A percentile compares a stretch with the other conserved stretches of the same genome.
phyloP scores from a whole-genome alignment of 768 basidiomycete species.

The Amanita phalloides region DNA sequence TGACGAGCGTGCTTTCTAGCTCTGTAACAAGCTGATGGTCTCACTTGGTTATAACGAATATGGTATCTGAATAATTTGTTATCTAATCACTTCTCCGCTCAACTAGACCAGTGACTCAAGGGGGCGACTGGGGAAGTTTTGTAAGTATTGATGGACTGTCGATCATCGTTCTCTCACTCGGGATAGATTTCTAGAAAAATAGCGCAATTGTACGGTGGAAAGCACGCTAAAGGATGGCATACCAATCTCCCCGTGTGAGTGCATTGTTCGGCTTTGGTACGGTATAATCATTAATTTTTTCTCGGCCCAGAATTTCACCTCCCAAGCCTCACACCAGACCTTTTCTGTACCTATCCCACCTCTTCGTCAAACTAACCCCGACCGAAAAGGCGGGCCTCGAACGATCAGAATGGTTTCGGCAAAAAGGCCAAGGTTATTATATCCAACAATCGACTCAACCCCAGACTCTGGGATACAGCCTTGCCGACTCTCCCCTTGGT shows the following conservation, averaged over 20 bases:
- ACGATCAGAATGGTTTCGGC: constrained; percentile 17
- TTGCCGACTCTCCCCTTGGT: constrained; percentile 49
- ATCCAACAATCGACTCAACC: constrained; percentile 33
- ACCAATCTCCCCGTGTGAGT: constrained; percentile 34
- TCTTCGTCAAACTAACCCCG: constrained; percentile 17
- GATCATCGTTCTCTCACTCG: background rate
- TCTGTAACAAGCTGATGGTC: constrained; percentile 39
- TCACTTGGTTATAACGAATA: constrained; percentile 37
- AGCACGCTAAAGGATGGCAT: constrained; percentile 40
- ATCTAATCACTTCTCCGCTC: background rate
- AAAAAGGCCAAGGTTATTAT: constrained; percentile 25
- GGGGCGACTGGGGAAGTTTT: constrained; percentile 34
- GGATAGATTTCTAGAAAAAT: constrained; percentile 18
- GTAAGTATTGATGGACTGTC: constrained; percentile 16
- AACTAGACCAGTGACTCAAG: constrained; percentile 25
- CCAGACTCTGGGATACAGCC: constrained; percentile 41
- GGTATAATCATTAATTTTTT: background rate
- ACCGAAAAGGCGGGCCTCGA: constrained; percentile 24
- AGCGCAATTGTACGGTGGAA: constrained; percentile 18
- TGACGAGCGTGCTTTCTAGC: constrained; percentile 40
- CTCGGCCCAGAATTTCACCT: constrained; percentile 6
- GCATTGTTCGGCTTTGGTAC: background rate
- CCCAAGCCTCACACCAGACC: constrained; percentile 16
- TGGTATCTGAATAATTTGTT: constrained; percentile 17
- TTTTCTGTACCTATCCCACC: constrained; percentile 14